Evolutionary conservation across 176 grass and related monocot species (phyloP).

Genomic region (maize (Zea mays)): Zm-B73-REFERENCE-NAM-5.0 NC_050103.1:117157001-117157500

Average conservation of each 20-base stretch:
- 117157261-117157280: neutral
- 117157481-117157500: constrained; percentile 74
- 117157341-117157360: constrained; percentile 57
- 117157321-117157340: constrained; percentile 18
- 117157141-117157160: neutral
- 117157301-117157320: neutral
- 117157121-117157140: constrained; percentile 2
- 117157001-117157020: no score
- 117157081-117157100: neutral
- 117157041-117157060: neutral
- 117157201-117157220: neutral
- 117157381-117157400: constrained; percentile 79
- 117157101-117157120: neutral
- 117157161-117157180: neutral
- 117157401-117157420: constrained; percentile 55
- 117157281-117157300: constrained; percentile 16
- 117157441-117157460: constrained; percentile 86
- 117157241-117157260: neutral
- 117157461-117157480: constrained; percentile 64
- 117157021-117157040: neutral
- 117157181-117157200: neutral
- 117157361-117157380: constrained; percentile 83
- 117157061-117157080: neutral
- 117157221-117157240: neutral
- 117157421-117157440: constrained; percentile 83